These are phyloP conservation scores for Dipteronia sinensis DNA, from an alignment of 345 rosid species.

Conservation along the genomic window DNA sequence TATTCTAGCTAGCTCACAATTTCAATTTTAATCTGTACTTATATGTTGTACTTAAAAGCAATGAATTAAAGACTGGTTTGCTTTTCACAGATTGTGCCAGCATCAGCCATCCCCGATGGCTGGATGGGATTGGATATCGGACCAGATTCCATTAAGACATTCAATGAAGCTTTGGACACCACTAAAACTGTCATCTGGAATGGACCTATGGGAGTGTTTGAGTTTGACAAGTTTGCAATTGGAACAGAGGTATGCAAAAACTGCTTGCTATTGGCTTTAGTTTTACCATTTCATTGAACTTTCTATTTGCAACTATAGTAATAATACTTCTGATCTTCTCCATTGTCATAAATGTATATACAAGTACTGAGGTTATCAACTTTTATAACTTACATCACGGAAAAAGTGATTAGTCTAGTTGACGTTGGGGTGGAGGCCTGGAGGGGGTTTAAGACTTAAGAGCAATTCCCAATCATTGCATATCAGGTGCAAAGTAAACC, in stretches of 20 bases:
- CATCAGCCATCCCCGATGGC: slow-evolving; percentile 82
- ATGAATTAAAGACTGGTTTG: slow-evolving; percentile 1
- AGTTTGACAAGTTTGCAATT: slow-evolving; percentile 78
- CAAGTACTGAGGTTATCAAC: neutral
- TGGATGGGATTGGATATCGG: slow-evolving; percentile 98
- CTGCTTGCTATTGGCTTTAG: slow-evolving; percentile 13
- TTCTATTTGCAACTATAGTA: neutral
- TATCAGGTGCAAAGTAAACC: neutral
- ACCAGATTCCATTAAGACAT: slow-evolving; percentile 77
- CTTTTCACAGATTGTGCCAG: slow-evolving; percentile 65
- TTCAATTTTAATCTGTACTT: neutral
- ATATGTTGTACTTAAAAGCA: slow-evolving; percentile 1
- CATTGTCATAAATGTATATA: neutral
- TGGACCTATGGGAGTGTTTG: slow-evolving; percentile 99
- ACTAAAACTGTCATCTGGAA: slow-evolving; percentile 95
- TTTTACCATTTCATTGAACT: neutral
- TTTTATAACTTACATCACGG: neutral
- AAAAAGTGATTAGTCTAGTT: neutral
- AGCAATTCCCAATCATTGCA: too few species aligned
- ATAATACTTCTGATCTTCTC: neutral
- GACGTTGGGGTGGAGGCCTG: neutral
- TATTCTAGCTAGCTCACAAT: neutral
- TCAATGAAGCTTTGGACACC: slow-evolving; percentile 71
- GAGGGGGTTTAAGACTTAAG: neutral
- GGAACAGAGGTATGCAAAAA: slow-evolving; percentile 69